These are phyloP conservation scores for Plenodomus lindquistii DNA, from an alignment of 2,329 filamentous ascomycete species.

Conservation along the genomic window DNA sequence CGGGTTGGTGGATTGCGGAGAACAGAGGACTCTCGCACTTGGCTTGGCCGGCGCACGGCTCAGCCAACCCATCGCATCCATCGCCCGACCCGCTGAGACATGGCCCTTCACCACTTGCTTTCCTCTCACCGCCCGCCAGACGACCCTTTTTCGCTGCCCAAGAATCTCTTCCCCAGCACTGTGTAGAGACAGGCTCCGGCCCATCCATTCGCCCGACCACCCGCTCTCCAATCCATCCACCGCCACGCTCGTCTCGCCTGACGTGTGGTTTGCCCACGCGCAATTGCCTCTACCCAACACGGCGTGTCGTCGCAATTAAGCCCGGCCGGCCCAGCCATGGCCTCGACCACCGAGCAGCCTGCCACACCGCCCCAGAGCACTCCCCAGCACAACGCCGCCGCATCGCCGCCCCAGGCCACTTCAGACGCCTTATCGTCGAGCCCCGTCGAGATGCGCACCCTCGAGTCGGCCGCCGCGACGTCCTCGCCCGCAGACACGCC, in stretches of 20 bases:
- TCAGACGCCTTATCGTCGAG: slow-evolving; percentile 28
- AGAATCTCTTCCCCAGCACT: neutral
- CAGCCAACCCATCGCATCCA: slow-evolving; percentile 17
- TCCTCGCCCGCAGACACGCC: slow-evolving; percentile 18
- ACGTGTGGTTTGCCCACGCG: slow-evolving; percentile 19
- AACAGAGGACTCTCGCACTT: slow-evolving; percentile 9
- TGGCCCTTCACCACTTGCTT: neutral
- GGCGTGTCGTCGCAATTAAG: slow-evolving; percentile 19
- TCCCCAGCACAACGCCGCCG: slow-evolving; percentile 22
- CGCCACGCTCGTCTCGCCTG: neutral
- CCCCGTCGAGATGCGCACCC: slow-evolving; percentile 42
- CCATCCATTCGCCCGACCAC: neutral
- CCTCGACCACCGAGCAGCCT: slow-evolving; percentile 32
- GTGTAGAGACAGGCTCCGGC: neutral
- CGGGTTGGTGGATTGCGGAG: slow-evolving; percentile 29
- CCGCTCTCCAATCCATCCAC: neutral
- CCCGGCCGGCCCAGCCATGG: slow-evolving; percentile 33
- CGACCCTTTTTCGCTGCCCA: neutral
- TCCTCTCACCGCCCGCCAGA: neutral
- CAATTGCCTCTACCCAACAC: slow-evolving; percentile 9
- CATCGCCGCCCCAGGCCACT: slow-evolving; percentile 27
- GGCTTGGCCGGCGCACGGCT: slow-evolving; percentile 17
- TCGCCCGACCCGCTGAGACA: slow-evolving; percentile 2
- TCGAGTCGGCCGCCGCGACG: slow-evolving; percentile 25
- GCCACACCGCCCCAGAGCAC: slow-evolving; percentile 28